These are phyloP conservation scores for Pseudonitzschia pungens DNA, from an alignment of 108 stramenopile species.

Conservation along the genomic window DNA sequence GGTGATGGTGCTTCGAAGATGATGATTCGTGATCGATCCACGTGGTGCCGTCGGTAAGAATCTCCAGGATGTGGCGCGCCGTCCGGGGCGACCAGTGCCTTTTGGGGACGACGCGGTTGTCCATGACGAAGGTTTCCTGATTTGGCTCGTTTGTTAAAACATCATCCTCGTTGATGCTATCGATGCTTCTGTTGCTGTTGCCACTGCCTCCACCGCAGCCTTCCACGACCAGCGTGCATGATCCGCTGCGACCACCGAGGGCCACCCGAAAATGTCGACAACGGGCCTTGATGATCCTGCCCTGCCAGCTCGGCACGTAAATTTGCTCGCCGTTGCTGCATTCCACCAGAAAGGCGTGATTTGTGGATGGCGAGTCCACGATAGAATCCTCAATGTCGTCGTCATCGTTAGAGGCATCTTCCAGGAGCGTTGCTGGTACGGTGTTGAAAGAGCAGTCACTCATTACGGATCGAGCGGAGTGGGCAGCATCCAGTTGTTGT, in stretches of 20 bases:
- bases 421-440: neutral
- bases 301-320: constrained; percentile 20
- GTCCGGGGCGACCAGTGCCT: constrained; percentile 19
- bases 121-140: neutral
- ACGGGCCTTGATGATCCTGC: constrained; percentile 10
- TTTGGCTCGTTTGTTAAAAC: neutral
- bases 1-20: neutral
- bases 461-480: constrained; percentile 6
- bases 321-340: constrained; percentile 22
- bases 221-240: neutral
- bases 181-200: neutral
- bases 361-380: neutral
- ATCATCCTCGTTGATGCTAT: neutral
- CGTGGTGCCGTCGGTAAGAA: constrained; percentile 18
- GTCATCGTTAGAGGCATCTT: neutral
- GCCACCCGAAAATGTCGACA: constrained; percentile 17
- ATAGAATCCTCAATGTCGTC: neutral
- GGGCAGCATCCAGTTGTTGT: neutral
- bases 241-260: neutral
- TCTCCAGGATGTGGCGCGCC: constrained; percentile 26
- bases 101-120: constrained; percentile 11
- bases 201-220: neutral
- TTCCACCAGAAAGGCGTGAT: constrained; percentile 26
- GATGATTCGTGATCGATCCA: constrained; percentile 37
- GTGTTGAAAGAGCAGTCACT: neutral